Evolutionary conservation across 768 basidiomycete genomes (phyloP).

Genomic region (Fomitopsis serialis): DNA sequence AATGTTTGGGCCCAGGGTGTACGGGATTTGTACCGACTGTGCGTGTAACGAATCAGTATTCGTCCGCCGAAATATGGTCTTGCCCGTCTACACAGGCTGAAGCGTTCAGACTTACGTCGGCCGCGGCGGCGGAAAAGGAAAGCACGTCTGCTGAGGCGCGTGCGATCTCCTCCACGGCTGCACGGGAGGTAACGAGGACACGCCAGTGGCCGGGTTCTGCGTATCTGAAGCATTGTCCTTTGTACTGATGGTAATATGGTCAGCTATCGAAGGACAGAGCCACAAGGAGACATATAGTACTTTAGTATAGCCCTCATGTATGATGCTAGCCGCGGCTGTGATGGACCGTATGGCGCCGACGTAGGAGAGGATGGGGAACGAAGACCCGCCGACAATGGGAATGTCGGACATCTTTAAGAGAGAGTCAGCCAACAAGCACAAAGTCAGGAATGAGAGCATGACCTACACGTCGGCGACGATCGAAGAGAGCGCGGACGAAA

Average conservation of each 20-base stretch:
- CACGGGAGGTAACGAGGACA: conserved; percentile 28
- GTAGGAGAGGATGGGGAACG: conserved; percentile 29
- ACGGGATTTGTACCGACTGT: conserved; percentile 25
- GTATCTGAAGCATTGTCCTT: conserved; percentile 26
- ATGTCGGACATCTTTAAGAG: conserved; percentile 15
- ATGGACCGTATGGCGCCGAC: conserved; percentile 25
- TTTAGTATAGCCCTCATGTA: conserved; percentile 32
- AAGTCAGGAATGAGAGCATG: too few relatives aligned
- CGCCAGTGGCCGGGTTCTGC: conserved; percentile 27
- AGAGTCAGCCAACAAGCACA: background rate
- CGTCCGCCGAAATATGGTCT: background rate
- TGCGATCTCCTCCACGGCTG: conserved; percentile 33
- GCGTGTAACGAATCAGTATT: background rate
- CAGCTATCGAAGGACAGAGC: background rate
- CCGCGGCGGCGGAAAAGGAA: conserved; percentile 24
- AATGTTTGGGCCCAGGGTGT: conserved; percentile 32
- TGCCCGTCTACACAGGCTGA: background rate
- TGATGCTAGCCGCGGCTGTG: conserved; percentile 25
- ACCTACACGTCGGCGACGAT: too few relatives aligned
- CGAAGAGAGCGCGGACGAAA: too few relatives aligned
- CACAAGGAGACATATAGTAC: conserved; percentile 12
- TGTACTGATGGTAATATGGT: conserved; percentile 15
- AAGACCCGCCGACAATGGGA: conserved; percentile 28
- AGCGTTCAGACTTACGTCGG: conserved; percentile 26
- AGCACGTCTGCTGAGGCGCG: conserved; percentile 33